phyloP scores from a whole-genome alignment of 805 yeast genomes.

The Myxozyma monticola region DNA sequence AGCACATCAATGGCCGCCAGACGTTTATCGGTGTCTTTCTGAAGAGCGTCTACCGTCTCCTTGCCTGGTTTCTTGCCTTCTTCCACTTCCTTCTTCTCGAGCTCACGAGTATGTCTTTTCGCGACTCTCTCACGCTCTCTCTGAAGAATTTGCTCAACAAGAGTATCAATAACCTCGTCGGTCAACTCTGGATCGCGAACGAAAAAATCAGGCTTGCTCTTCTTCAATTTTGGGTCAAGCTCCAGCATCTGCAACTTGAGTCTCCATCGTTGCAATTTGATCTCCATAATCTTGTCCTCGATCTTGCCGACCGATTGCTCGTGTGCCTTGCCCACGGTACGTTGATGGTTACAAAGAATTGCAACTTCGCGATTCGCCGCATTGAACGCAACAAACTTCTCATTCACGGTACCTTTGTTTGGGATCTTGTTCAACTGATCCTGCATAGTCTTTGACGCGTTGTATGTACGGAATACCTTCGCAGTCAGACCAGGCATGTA shows the following conservation, averaged over 20 bases:
- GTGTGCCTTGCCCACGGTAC: constrained; percentile 84
- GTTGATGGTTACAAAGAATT: constrained; percentile 93
- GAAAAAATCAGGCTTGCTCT: constrained; percentile 59
- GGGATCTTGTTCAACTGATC: constrained; percentile 82
- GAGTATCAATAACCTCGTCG: constrained; percentile 59
- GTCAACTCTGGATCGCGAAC: constrained; percentile 66
- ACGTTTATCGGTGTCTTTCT: constrained; percentile 55
- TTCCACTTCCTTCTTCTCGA: constrained; percentile 64
- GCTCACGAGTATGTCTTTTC: constrained; percentile 71
- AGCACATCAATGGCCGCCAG: constrained; percentile 56
- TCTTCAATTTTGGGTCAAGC: constrained; percentile 54
- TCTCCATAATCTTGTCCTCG: constrained; percentile 71
- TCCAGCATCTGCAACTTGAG: constrained; percentile 67
- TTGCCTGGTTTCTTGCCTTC: constrained; percentile 34
- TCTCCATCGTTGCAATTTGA: constrained; percentile 81
- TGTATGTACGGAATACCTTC: constrained; percentile 94
- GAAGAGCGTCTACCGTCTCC: constrained; percentile 31
- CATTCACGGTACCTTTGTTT: constrained; percentile 84
- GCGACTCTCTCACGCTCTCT: constrained; percentile 64
- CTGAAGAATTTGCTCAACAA: constrained; percentile 57
- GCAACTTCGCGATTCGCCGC: constrained; percentile 97
- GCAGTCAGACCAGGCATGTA: constrained; percentile 95
- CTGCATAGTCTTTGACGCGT: constrained; percentile 96
- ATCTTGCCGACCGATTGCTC: constrained; percentile 79
- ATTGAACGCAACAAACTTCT: constrained; percentile 81